Evolutionary conservation across 768 basidiomycete species (phyloP).

Genomic region (Phlegmacium glaucopus): DNA sequence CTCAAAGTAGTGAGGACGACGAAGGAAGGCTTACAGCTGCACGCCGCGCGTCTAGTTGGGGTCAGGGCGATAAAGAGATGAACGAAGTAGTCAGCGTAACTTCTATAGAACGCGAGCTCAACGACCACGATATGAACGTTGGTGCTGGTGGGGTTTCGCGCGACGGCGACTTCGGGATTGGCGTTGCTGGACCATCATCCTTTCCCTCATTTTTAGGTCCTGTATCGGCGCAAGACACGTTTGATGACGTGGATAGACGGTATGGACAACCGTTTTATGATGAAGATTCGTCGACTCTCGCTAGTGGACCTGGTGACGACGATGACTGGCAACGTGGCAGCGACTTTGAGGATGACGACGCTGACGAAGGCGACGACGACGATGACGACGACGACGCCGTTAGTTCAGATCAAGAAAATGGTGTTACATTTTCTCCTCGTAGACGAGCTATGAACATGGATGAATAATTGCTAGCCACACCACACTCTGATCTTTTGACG

Average conservation of each 20-base stretch:
- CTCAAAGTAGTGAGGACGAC: slow-evolving; percentile 11
- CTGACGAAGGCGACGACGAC: slow-evolving; percentile 23
- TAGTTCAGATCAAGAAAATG: slow-evolving; percentile 21
- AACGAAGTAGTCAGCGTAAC: slow-evolving; percentile 23
- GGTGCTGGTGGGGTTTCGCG: slow-evolving; percentile 15
- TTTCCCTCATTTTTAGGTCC: background rate
- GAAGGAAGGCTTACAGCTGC: slow-evolving; percentile 33
- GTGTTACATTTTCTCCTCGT: slow-evolving; percentile 30
- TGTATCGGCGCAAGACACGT: background rate
- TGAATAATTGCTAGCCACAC: slow-evolving; percentile 7
- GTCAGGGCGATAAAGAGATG: slow-evolving; percentile 42
- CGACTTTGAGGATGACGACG: slow-evolving; percentile 28
- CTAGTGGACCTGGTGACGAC: slow-evolving; percentile 34
- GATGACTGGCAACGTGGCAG: slow-evolving; percentile 27
- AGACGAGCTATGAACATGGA: slow-evolving; percentile 9
- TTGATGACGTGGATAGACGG: slow-evolving; percentile 12
- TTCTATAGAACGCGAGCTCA: slow-evolving; percentile 15
- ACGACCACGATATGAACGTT: slow-evolving; percentile 36
- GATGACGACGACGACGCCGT: slow-evolving; percentile 11
- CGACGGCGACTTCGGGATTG: background rate
- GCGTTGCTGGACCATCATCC: slow-evolving; percentile 2
- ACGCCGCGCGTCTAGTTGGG: slow-evolving; percentile 66
- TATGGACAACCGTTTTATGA: slow-evolving; percentile 35
- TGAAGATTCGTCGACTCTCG: slow-evolving; percentile 46
- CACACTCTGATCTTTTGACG: background rate